Conservation (phyloP, 805 yeast species). For the Tetrapisispora namnaoensis region DNA sequence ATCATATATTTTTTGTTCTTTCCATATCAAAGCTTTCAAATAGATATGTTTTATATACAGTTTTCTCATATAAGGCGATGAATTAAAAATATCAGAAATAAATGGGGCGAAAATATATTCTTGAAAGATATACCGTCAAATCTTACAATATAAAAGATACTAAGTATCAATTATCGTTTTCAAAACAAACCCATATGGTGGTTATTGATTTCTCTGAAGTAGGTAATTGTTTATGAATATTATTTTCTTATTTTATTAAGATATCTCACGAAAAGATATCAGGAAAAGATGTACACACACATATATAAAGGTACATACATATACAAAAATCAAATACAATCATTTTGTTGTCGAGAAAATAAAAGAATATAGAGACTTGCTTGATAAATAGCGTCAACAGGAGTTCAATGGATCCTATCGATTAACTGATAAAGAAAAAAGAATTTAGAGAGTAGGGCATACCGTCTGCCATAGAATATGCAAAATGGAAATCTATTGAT, state of each 20-base stretch:
- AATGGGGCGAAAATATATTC: too few species aligned
- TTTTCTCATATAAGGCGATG: too few species aligned
- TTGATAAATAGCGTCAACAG: not conserved
- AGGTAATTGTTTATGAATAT: not conserved
- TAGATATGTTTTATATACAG: too few species aligned
- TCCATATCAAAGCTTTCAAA: not conserved
- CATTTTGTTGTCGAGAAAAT: not conserved
- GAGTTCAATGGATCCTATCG: not conserved
- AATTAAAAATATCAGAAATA: too few species aligned
- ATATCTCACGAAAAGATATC: not conserved
- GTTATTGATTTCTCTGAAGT: too few species aligned
- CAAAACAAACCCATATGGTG: too few species aligned
- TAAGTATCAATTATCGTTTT: too few species aligned
- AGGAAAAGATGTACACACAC: not conserved
- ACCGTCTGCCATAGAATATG: not conserved
- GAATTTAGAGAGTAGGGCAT: not conserved
- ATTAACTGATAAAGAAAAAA: not conserved
- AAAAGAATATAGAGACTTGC: slow-evolving; percentile 2
- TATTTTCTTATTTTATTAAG: not conserved
- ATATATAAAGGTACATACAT: not conserved
- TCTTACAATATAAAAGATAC: too few species aligned
- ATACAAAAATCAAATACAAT: not conserved
- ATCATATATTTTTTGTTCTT: not conserved
- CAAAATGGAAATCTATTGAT: not conserved
- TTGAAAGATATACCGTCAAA: too few species aligned